A percentile compares a stretch with the other conserved stretches of the same genome.
Evolutionary conservation across 2,329 filamentous ascomycete species (phyloP).

Genomic region (Plenodomus biglobosus): DNA sequence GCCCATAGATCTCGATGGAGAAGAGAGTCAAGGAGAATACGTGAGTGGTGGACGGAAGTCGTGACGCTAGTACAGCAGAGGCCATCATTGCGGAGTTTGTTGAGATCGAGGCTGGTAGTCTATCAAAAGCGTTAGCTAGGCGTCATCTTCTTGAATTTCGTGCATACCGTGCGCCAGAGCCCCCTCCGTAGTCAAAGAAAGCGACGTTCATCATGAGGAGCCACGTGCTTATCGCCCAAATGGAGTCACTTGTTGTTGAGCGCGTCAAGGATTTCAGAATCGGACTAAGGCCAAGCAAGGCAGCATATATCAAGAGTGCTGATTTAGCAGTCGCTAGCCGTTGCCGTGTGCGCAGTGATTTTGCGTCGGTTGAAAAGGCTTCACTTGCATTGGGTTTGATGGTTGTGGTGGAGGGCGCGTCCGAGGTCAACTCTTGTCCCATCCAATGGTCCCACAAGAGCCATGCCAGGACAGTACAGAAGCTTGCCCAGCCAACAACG

Average conservation of each 20-base stretch:
- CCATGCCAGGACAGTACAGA: conserved; percentile 85
- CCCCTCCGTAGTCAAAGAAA: conserved; percentile 93
- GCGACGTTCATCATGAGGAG: conserved; percentile 94
- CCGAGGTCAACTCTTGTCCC: conserved; percentile 63
- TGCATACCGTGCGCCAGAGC: conserved; percentile 55
- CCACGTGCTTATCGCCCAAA: conserved; percentile 96
- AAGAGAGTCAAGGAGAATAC: conserved; percentile 95
- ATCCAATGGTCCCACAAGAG: conserved; percentile 90
- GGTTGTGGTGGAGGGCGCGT: conserved; percentile 22
- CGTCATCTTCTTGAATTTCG: neutral
- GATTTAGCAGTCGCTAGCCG: conserved; percentile 85
- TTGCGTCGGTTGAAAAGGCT: conserved; percentile 18
- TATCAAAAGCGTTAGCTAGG: conserved; percentile 35
- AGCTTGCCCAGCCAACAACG: conserved; percentile 80
- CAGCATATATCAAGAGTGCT: conserved; percentile 88
- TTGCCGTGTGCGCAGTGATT: conserved; percentile 59
- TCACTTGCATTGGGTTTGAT: neutral
- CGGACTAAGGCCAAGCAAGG: conserved; percentile 85
- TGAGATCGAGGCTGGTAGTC: conserved; percentile 74
- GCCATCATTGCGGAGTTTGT: conserved; percentile 98
- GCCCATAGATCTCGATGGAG: conserved; percentile 93
- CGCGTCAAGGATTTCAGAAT: conserved; percentile 95
- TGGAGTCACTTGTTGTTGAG: conserved; percentile 89
- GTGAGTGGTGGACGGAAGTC: conserved; percentile 84
- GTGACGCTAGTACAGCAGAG: conserved; percentile 87